Evolutionary conservation across 202 grass and related monocot genomes (phyloP).

Genomic region (Setaria viridis): DNA sequence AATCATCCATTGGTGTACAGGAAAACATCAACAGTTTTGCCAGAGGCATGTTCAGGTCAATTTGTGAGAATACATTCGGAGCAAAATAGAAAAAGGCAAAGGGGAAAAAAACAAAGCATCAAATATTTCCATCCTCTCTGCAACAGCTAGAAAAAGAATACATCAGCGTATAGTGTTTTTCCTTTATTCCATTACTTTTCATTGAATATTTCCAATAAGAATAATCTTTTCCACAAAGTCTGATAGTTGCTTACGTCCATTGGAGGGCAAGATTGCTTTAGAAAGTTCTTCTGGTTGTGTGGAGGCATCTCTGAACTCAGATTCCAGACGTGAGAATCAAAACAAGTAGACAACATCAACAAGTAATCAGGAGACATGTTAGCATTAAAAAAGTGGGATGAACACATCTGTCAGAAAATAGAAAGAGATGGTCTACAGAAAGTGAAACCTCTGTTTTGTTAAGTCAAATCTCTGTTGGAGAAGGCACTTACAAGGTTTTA

Average conservation of each 20-base stretch:
- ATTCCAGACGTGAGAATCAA: conserved; percentile 41
- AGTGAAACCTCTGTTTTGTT: not conserved
- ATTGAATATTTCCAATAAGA: conserved; percentile 19
- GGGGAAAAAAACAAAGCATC: not conserved
- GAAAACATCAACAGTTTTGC: not conserved
- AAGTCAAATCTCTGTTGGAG: not conserved
- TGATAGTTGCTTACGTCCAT: not conserved
- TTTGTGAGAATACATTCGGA: not conserved
- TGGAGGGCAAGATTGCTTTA: conserved; percentile 40
- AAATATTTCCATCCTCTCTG: not conserved
- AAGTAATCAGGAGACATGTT: not conserved
- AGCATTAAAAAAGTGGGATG: conserved; percentile 16
- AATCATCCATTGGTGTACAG: not conserved
- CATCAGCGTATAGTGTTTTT: not conserved
- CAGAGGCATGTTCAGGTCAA: not conserved
- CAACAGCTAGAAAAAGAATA: conserved; percentile 22
- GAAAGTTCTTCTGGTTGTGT: conserved; percentile 16
- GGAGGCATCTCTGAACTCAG: conserved; percentile 21
- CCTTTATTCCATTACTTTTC: conserved; percentile 15
- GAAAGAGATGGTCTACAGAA: not conserved
- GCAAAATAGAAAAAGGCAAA: not conserved
- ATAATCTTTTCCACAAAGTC: conserved; percentile 24
- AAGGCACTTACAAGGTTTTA: not conserved
- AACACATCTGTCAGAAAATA: not conserved
- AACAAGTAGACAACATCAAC: conserved; percentile 39